Evolutionary conservation across 345 rosid genomes (phyloP).

Genomic region (Linum tenue): DNA sequence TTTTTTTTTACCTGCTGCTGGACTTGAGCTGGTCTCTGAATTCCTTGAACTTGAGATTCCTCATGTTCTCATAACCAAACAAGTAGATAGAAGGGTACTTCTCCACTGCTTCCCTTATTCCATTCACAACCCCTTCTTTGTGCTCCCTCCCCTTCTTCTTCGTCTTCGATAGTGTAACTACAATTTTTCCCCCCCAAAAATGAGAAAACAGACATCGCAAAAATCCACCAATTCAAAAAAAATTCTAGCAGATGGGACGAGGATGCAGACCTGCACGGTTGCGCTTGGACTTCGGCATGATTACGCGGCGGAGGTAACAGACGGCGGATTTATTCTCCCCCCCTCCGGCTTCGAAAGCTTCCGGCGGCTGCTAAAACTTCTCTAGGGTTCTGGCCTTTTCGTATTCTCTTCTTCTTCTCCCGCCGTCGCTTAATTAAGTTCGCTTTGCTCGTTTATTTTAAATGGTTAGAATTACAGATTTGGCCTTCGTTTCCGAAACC

Average conservation of each 20-base stretch:
- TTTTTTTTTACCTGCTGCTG: constrained; percentile 47
- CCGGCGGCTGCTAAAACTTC: no score
- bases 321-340: background rate
- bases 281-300: constrained; percentile 95
- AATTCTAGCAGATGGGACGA: background rate
- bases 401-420: no score
- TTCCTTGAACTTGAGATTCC: constrained; percentile 89
- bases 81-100: constrained; percentile 50
- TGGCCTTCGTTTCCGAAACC: no score
- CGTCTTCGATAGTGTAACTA: constrained; percentile 85
- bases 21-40: constrained; percentile 76
- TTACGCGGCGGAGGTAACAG: background rate
- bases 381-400: no score
- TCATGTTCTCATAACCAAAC: constrained; percentile 89
- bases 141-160: constrained; percentile 96
- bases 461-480: no score
- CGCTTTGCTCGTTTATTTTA: no score
- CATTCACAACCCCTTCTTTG: constrained; percentile 53
- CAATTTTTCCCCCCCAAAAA: constrained; percentile 5
- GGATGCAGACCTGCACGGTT: constrained; percentile 49
- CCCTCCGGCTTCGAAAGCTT: no score
- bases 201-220: background rate
- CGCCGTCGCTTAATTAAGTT: no score
- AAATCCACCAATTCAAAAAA: background rate
- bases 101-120: constrained; percentile 70